Evolutionary conservation across 176 grass and related monocot genomes (phyloP).

Genomic region (Hyparrhenia diplandra): DNA sequence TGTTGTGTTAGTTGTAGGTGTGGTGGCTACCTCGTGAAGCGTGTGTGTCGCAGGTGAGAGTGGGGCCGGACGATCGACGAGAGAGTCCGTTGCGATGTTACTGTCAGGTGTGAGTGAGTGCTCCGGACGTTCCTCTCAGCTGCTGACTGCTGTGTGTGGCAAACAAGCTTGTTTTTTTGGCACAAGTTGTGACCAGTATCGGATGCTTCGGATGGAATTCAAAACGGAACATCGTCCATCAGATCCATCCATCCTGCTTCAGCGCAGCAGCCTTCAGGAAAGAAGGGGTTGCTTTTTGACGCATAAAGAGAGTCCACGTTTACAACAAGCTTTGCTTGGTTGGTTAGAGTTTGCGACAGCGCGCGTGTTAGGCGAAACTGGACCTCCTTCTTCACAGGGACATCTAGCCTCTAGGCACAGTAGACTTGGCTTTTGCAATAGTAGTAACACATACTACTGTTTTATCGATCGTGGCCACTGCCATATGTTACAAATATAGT

Average conservation of each 20-base stretch:
- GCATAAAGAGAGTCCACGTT: constrained; percentile 30
- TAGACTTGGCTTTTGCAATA: too few relatives aligned
- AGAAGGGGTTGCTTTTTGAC: not conserved
- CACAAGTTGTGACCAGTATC: not conserved
- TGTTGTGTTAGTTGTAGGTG: not conserved
- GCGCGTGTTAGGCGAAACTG: not conserved
- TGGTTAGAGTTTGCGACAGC: not conserved
- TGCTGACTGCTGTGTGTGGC: not conserved
- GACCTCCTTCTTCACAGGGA: not conserved
- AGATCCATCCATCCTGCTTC: too few relatives aligned
- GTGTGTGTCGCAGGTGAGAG: not conserved
- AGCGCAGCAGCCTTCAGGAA: not conserved
- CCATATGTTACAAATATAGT: too few relatives aligned
- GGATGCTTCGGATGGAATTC: constrained; percentile 35
- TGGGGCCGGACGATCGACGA: not conserved
- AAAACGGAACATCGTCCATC: constrained; percentile 1
- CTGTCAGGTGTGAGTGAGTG: constrained; percentile 11
- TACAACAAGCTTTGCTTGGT: constrained; percentile 23
- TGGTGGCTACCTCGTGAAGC: not conserved
- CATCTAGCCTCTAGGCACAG: not conserved
- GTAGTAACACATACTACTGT: too few relatives aligned
- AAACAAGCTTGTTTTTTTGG: not conserved
- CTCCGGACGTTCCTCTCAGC: not conserved
- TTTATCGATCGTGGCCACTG: too few relatives aligned
- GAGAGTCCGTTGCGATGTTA: constrained; percentile 27